Evolutionary conservation across 2,329 filamentous ascomycete genomes (phyloP), one percentile per base, ranked within the genome.

Genomic region (Penicillium sp.): DNA sequence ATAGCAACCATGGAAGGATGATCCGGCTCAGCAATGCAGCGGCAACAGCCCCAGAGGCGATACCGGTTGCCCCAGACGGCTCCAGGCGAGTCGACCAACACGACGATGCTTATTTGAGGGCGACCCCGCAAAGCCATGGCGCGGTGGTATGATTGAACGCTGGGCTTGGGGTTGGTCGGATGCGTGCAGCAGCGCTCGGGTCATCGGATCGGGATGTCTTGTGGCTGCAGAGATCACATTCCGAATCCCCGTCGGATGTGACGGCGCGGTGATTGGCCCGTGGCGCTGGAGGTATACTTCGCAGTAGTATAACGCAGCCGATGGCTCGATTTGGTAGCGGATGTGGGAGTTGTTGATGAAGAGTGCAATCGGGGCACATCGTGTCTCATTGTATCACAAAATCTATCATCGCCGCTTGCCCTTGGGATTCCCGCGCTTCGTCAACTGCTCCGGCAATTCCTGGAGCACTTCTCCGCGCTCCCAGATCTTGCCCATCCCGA

Each of bases 401-500:
- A 3, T 18, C 2, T 18, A 42, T 39, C 44, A 45, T 13, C 53
- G 48, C 51, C 15, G 34, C 18, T 34, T 34, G 10, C 53, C 53
- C 47, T 64, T 63, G 10, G 63, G 59, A 49, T 32, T 45, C 13
- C 54, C 54, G 26, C 66, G 68, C 40, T 44, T 71, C 48, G 43
- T 70, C 65, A 70, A 63, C 39, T 60, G 54, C 36, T 58, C 68
- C 11, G 70, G 69, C 36, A 70, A 47, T 41, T 73, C 79, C 75
- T 58, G 76, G 68, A 59, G 63, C 39, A 65, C 66, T 49, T 74
- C 74, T 16, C 86, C 70, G 0, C 68, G 72, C 32, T 74, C 70
- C 36, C 86, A 87, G 54, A 91, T 68, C 58, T 89, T 81, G 7
- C 83, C 75, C 56, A 79, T 69, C 0, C 89, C 89, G 52, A 84